phyloP scores from a whole-genome alignment of 352 stramenopile genomes.

The Phytophthora meadii region DNA sequence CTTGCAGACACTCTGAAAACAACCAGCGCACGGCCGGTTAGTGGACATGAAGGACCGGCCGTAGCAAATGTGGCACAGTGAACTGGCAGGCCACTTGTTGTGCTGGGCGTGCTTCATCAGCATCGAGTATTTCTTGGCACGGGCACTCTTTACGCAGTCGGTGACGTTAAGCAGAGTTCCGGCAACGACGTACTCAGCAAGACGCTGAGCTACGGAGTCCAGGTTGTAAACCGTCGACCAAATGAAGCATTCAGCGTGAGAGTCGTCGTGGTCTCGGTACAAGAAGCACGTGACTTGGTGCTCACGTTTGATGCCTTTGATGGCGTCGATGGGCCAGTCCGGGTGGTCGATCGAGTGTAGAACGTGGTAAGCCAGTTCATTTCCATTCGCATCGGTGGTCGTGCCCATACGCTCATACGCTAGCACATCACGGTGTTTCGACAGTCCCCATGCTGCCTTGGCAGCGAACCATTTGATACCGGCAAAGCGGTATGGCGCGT shows the following conservation, averaged over 20 bases:
- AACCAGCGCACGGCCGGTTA: conserved; percentile 49
- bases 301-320: conserved; percentile 58
- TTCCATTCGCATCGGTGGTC: conserved; percentile 52
- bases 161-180: conserved; percentile 46
- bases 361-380: conserved; percentile 59
- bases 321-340: conserved; percentile 50
- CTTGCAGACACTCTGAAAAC: conserved; percentile 57
- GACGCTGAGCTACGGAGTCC: conserved; percentile 41
- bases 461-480: conserved; percentile 58
- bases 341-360: conserved; percentile 66
- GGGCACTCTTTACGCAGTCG: conserved; percentile 41
- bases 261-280: conserved; percentile 41
- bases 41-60: conserved; percentile 46
- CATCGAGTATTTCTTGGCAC: conserved; percentile 51
- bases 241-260: conserved; percentile 48
- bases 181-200: conserved; percentile 56
- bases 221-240: conserved; percentile 53
- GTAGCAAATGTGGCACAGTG: conserved; percentile 54
- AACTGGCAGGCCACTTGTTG: conserved; percentile 43
- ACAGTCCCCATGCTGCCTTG: conserved; percentile 47
- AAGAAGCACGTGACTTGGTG: conserved; percentile 59
- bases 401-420: conserved; percentile 64
- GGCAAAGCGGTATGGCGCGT: conserved; percentile 50
- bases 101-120: conserved; percentile 44
- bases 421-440: conserved; percentile 50